phyloP scores from a whole-genome alignment of 768 basidiomycete species.

The Naematelia aurantialba region DNA sequence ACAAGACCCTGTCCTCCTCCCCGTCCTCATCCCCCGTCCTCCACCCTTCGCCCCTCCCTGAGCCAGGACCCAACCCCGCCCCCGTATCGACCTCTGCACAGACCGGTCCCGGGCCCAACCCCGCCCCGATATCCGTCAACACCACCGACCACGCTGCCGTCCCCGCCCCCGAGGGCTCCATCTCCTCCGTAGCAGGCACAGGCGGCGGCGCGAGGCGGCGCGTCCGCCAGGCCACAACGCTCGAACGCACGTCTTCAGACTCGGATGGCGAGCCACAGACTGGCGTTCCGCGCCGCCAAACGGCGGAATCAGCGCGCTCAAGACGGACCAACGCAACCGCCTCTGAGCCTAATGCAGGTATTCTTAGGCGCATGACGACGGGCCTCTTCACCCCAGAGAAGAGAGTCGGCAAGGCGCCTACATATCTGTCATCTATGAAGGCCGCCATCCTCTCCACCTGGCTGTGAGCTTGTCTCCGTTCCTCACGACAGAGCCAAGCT shows the following conservation, averaged over 20 bases:
- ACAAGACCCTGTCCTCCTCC: not conserved
- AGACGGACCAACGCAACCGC: not conserved
- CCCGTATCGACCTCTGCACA: not conserved
- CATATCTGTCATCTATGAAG: slow-evolving; percentile 26
- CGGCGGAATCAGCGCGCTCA: not conserved
- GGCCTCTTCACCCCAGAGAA: slow-evolving; percentile 45
- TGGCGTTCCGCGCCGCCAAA: not conserved
- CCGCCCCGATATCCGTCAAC: not conserved
- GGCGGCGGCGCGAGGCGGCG: not conserved
- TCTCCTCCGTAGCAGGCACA: not conserved
- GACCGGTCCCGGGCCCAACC: not conserved
- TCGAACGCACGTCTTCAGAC: not conserved
- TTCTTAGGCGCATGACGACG: slow-evolving; percentile 46
- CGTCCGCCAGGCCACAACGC: not conserved
- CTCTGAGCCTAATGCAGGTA: slow-evolving; percentile 24
- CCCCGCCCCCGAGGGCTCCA: too few relatives aligned
- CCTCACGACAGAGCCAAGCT: slow-evolving; percentile 6
- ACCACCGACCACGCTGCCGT: not conserved
- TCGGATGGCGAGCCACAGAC: not conserved
- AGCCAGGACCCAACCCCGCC: not conserved
- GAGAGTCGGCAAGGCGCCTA: slow-evolving; percentile 40
- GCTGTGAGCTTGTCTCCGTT: slow-evolving; percentile 30
- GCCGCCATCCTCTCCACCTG: slow-evolving; percentile 40
- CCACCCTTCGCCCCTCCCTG: not conserved
- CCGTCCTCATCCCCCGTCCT: not conserved